Base-by-base conservation (phyloP, 2,329 filamentous ascomycete genomes). In the Xylaria sp. region DNA sequence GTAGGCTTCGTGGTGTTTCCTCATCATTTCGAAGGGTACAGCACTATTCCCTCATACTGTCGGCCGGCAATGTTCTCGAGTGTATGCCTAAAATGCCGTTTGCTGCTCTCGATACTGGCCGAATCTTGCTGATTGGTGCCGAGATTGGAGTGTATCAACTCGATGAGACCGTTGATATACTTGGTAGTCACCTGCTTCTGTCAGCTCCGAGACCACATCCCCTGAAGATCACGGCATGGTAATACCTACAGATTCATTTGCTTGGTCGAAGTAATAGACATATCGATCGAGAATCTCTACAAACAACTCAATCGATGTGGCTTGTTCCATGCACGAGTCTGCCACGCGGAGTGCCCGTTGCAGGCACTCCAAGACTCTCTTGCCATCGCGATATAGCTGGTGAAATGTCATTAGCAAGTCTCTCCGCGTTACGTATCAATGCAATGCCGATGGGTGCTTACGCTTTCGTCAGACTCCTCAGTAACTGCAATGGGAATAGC, bases 211-310 rank as follows among this genome's bases (percentile, higher is more conserved):
- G n/a, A 44, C 39, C 39, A 51, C n/a, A 8, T 2, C 52, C 11
- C 13, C 35, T 8, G 30, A 1, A 10, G 23, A 35, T 42, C 11
- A 3, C 13, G n/a, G 3, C 7, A 8, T 2, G 23, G 13, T 11
- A 7, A 9, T 2, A 71, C 81, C 71, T 73, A 84, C 94, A 66
- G 92, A 92, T 77, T 99, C 94, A 75, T 99, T 99, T 73, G 96
- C 91, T 75, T 99, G 93, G 75, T 99, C 94, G 78, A 97, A 99
- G 79, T 97, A 99, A 76, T 99, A 99, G 56, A 97, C 92, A 73
- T 99, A 99, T 75, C 94, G 87, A 75, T 99, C 97, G 58, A 99
- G 79, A 64, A 99, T 99, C 77, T 99, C 94, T 59, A 99, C 93
- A 76, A 99, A 99, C 53, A 99, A 83, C 76, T 99, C 95, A 52